Conservation (phyloP, 768 basidiomycete species). For the Suillus alpinus region DNA sequence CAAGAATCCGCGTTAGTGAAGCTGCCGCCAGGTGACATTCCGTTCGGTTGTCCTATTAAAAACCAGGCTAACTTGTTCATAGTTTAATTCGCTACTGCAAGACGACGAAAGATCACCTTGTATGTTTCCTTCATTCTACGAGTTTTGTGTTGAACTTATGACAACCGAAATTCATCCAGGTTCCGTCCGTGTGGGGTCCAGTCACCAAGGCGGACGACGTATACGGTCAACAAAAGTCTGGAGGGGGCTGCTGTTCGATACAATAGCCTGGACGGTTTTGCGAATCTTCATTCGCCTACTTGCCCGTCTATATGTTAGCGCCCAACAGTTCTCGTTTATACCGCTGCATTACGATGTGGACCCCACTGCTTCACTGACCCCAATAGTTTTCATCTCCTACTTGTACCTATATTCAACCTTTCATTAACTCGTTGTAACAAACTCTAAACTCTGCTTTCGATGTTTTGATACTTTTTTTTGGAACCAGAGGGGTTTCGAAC, state of each 20-base stretch:
- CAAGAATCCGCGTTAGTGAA: constrained; percentile 70
- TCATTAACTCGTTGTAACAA: not conserved
- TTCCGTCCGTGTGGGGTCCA: constrained; percentile 96
- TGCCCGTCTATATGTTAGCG: constrained; percentile 5
- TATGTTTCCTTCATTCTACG: constrained; percentile 27
- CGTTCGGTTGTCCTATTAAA: not conserved
- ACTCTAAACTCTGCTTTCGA: not conserved
- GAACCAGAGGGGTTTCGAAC: not conserved
- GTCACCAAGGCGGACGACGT: constrained; percentile 92
- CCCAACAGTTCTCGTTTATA: constrained; percentile 6
- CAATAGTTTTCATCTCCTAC: constrained; percentile 3
- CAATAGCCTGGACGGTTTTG: constrained; percentile 38
- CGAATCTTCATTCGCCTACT: not conserved
- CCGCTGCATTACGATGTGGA: constrained; percentile 17
- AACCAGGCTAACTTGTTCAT: constrained; percentile 11
- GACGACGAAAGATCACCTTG: constrained; percentile 68
- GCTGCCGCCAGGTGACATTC: constrained; percentile 59
- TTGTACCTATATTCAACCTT: constrained; percentile 14
- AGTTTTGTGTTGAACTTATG: not conserved
- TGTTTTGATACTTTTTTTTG: not conserved
- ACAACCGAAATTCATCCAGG: constrained; percentile 42
- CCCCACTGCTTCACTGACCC: constrained; percentile 9
- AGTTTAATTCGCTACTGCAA: constrained; percentile 76
- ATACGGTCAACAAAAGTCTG: constrained; percentile 69
- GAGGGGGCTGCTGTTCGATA: constrained; percentile 53